Evolutionary conservation across 1,139 yeast genomes (phyloP).

Genomic region (Candida mesenterica): DNA sequence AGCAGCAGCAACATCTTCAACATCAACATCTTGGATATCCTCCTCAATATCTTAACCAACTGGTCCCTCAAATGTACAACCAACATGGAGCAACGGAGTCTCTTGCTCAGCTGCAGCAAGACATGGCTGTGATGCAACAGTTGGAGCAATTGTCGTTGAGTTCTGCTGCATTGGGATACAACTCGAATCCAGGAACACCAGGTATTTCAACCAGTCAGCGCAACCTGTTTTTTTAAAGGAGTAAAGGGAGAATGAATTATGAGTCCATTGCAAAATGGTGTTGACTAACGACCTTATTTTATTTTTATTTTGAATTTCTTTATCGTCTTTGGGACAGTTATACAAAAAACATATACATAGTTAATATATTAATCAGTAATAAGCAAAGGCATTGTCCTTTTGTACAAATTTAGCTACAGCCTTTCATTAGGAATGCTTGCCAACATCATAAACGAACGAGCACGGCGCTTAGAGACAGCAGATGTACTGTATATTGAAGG

Average conservation of each 20-base stretch:
- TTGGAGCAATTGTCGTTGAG: conserved; percentile 49
- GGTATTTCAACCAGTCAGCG: conserved; percentile 20
- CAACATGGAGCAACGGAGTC: background rate
- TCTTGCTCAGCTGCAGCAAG: conserved; percentile 22
- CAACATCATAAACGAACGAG: too few relatives aligned
- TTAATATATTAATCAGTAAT: conserved; percentile 2
- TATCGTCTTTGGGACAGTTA: conserved; percentile 1
- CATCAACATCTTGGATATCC: background rate
- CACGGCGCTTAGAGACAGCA: too few relatives aligned
- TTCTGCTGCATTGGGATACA: conserved; percentile 50
- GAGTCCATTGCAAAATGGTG: background rate
- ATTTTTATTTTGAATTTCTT: background rate
- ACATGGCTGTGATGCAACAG: conserved; percentile 44
- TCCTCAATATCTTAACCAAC: background rate
- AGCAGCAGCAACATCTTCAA: background rate
- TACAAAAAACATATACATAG: conserved; percentile 3
- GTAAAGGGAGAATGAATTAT: background rate
- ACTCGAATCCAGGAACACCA: conserved; percentile 47
- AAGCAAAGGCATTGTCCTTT: too few relatives aligned
- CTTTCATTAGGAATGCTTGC: too few relatives aligned
- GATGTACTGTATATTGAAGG: too few relatives aligned
- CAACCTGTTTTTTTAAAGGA: conserved; percentile 20
- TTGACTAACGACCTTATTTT: background rate
- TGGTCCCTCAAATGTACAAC: background rate
- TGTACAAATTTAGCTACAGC: too few relatives aligned